Base-by-base conservation (phyloP, 2,329 filamentous ascomycete species). In the Chaetomium olivaceum region DNA sequence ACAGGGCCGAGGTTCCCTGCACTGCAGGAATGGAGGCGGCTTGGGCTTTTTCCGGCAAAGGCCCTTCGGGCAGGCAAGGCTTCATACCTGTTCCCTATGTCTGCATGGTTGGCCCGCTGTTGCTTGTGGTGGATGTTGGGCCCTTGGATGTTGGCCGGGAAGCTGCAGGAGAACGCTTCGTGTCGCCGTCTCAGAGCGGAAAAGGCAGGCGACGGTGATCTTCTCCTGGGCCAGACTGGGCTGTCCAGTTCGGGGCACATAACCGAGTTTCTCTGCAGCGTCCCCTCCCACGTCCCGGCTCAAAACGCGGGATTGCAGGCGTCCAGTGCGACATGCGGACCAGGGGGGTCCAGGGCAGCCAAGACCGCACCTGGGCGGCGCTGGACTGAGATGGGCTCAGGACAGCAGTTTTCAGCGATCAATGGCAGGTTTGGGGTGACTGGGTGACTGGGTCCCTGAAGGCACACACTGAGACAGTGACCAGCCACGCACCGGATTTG, bases 261-360 rank as follows among this genome's bases (percentile, higher is more conserved):
- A 43, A 33, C 58, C 48, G 58, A 54, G 48, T 25, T 8, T 11
- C 29, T 61, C 48, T 61, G 58, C 58, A 61, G 46, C 27, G 48
- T 36, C 46, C 29, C 31, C 39, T 55, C 33, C 59, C 36, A 48
- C 12, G 36, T 36, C 36, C 12, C 9, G 19, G 48, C 60, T 29
- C 36, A 56, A 62, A 56, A 31, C 36, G 60, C 54, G 52, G 60
- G 39, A 56, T 50, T 56, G 39, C 60, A 62, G 23, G 23, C 48
- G 33, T 43, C 50, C 59, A 46, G 16, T 55, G 43, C 46, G 23
- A 54, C 33, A 21, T 48, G 56, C 23, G 16, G 36, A 25, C 46
- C 56, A 36, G 23, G n/a, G 56, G 56, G 39, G 16, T 11, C n/a
- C 23, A n/a, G 56, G 36, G 21, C 4, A 16, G 55, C 52, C 52